Conservation (phyloP, 306 rosid genomes). For the Prunus dulcis region DNA sequence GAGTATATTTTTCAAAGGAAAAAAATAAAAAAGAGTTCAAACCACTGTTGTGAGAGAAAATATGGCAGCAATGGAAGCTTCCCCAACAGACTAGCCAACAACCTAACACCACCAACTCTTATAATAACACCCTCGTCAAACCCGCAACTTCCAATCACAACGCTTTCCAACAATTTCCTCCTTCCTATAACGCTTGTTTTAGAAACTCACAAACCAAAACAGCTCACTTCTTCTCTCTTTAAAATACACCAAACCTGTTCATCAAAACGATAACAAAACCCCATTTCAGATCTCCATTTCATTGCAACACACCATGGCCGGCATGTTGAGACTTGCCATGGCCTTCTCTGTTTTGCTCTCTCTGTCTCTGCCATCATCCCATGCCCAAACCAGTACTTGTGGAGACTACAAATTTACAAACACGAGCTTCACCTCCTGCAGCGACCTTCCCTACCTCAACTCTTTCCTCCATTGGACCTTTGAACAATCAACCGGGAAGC, state of each 20-base stretch:
- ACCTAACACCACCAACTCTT: constrained; percentile 44
- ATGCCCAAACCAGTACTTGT: constrained; percentile 34
- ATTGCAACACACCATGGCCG: constrained; percentile 26
- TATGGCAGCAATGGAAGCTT: constrained; percentile 31
- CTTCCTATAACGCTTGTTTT: no score
- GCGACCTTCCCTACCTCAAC: constrained; percentile 41
- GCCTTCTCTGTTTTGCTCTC: constrained; percentile 25
- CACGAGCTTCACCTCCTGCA: constrained; percentile 30
- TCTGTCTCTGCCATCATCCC: constrained; percentile 25
- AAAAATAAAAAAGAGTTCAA: neutral
- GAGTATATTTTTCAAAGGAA: neutral
- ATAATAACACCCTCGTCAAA: constrained; percentile 22
- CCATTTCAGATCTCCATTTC: neutral
- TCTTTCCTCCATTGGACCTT: constrained; percentile 67
- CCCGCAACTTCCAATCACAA: neutral
- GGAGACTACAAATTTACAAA: constrained; percentile 19
- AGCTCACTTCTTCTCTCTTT: neutral
- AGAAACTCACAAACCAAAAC: neutral
- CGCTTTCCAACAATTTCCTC: neutral
- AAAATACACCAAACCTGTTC: no score
- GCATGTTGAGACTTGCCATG: constrained; percentile 28
- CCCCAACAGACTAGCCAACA: constrained; percentile 39
- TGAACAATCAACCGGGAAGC: constrained; percentile 27
- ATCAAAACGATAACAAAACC: neutral
- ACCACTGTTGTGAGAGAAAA: neutral